These are phyloP conservation scores for Penicillium ochrochloron DNA, from an alignment of 495 filamentous ascomycete genomes.

Conservation along the genomic window DNA sequence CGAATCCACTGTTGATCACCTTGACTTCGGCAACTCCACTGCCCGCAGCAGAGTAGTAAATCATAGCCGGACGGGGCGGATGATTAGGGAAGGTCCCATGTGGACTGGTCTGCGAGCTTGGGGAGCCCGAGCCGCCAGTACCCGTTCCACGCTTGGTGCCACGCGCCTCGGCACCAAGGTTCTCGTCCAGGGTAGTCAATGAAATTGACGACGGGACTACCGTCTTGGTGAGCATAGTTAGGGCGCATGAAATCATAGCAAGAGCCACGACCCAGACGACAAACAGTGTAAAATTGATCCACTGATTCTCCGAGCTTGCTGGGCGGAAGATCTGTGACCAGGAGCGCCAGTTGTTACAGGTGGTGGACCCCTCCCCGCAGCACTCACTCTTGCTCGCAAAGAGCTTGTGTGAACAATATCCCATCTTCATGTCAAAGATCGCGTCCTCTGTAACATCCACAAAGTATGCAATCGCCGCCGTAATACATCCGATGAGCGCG, in stretches of 20 bases:
- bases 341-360: conserved; percentile 72
- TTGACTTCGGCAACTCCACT: conserved; percentile 97
- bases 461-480: conserved; percentile 83
- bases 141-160: conserved; percentile 47
- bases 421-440: conserved; percentile 89
- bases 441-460: conserved; percentile 84
- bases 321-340: conserved; percentile 73
- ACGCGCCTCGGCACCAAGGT: conserved; percentile 56
- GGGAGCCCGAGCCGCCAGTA: conserved; percentile 40
- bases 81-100: conserved; percentile 34
- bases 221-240: conserved; percentile 88
- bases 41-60: conserved; percentile 94
- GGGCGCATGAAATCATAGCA: conserved; percentile 71
- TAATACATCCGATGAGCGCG: conserved; percentile 86
- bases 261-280: conserved; percentile 71
- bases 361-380: conserved; percentile 62
- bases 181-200: conserved; percentile 87
- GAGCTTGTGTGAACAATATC: conserved; percentile 77
- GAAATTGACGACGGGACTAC: conserved; percentile 86
- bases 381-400: conserved; percentile 76
- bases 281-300: conserved; percentile 79
- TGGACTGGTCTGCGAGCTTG: conserved; percentile 39
- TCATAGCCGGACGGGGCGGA: conserved; percentile 66
- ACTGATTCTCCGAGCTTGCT: conserved; percentile 56
- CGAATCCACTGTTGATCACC: conserved; percentile 96